Percentiles rank a stretch among this genome's conserved stretches.
Conservation (phyloP, 1,139 yeast species). For the Lodderomyces theae region DNA sequence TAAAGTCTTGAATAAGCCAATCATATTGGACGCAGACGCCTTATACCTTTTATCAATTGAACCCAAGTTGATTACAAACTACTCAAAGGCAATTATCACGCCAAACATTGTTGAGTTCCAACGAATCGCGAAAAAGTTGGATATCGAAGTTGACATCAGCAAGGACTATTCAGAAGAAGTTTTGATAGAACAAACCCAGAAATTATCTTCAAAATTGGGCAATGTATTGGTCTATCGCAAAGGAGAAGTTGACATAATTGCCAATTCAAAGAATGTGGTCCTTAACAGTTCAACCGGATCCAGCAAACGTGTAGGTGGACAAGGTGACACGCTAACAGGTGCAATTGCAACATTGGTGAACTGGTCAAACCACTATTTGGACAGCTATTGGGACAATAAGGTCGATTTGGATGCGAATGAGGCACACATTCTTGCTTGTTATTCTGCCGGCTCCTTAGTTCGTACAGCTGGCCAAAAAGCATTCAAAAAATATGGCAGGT, state of each 20-base stretch:
- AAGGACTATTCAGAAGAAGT: constrained; percentile 24
- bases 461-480: constrained; percentile 68
- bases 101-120: constrained; percentile 88
- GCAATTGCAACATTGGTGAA: constrained; percentile 40
- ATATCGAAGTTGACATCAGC: constrained; percentile 30
- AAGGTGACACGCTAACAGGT: constrained; percentile 48
- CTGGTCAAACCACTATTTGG: constrained; percentile 54
- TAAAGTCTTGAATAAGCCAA: constrained; percentile 52
- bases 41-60: constrained; percentile 57
- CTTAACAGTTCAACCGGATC: constrained; percentile 56
- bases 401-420: constrained; percentile 61
- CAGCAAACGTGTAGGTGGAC: constrained; percentile 46
- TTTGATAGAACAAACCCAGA: constrained; percentile 29
- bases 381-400: constrained; percentile 51
- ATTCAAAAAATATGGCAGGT: constrained; percentile 60
- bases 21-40: constrained; percentile 90
- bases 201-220: constrained; percentile 56
- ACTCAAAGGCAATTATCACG: constrained; percentile 63
- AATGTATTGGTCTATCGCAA: constrained; percentile 70
- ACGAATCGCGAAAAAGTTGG: constrained; percentile 52
- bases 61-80: constrained; percentile 53
- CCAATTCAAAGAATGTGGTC: constrained; percentile 36
- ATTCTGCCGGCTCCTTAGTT: constrained; percentile 69
- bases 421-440: constrained; percentile 54
- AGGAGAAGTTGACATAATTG: constrained; percentile 66